Base-by-base conservation (phyloP, 208 protist genomes). In the Paratrypanosoma confusum region DNA sequence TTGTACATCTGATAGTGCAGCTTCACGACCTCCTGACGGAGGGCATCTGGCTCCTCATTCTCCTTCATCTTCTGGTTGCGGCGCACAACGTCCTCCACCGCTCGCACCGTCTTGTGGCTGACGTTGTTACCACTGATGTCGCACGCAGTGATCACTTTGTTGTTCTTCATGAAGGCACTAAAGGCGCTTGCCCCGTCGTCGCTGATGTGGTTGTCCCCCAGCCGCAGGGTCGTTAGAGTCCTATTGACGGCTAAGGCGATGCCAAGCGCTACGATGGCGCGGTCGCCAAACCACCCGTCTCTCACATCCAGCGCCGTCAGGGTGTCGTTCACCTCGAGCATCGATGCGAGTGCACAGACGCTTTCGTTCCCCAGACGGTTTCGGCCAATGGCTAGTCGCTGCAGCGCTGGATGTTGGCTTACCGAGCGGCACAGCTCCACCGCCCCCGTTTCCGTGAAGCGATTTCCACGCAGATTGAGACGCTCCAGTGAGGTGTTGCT, bases 1-100 rank as follows among this genome's bases (percentile, higher is more conserved):
- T 93, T 93, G 58, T 90, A 93, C 56, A 70, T 77, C 42, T 89
- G 81, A 47, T 80, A 90, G 35, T 93, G 85, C 36, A 93, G 61
- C 0, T 68, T 68, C 25, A 93, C 71, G 35, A 93, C 58, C 54
- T 90, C 70, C 35, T 77, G 48, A 29, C 73, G 60, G 21, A 93
- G 73, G n/a, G 66, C 70, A 31, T 82, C 65, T 17, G 70, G 57
- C 51, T 79, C 70, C 6, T 57, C 55, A 31, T 83, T 77, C 7
- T 65, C 57, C 18, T 69, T 46, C 2, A 45, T 39, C 7, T 39
- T 47, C 16, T 47, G 39, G 47, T 93, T 93, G 11, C 76, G 65
- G 16, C 50, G 39, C 18, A 62, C 75, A 7, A 57, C 50, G 11
- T 71, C 67, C 50, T 78, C 60, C 22, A 87, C 38, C 2, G 69